A percentile compares a stretch with the other conserved stretches of the same genome.
Conservation (phyloP, 441 rosid species). For the Populus hybrid region DNA sequence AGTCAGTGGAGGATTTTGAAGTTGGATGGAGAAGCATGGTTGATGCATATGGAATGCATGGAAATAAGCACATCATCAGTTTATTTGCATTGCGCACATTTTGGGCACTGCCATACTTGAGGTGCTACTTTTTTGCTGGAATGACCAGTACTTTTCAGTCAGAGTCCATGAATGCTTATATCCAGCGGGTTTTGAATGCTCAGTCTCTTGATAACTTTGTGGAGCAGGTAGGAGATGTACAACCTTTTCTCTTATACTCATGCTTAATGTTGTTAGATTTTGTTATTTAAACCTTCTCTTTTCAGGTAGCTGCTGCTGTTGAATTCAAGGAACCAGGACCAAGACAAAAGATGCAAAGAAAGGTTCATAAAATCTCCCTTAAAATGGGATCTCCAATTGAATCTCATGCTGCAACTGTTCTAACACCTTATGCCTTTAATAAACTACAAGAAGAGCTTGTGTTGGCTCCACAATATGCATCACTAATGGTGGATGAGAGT, state of each 20-base stretch:
- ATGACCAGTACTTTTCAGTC: conserved; percentile 28
- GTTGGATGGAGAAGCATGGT: conserved; percentile 36
- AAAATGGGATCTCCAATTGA: conserved; percentile 37
- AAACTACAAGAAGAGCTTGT: conserved; percentile 39
- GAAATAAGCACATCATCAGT: conserved; percentile 35
- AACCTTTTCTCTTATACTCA: neutral
- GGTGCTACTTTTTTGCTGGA: conserved; percentile 39
- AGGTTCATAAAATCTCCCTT: conserved; percentile 30
- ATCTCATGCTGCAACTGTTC: conserved; percentile 33
- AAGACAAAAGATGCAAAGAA: conserved; percentile 30
- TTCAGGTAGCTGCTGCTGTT: conserved; percentile 29
- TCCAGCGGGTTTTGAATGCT: conserved; percentile 30
- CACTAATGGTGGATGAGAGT: conserved; percentile 30
- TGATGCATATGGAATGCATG: conserved; percentile 30
- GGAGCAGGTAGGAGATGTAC: conserved; percentile 27
- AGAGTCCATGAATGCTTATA: conserved; percentile 31
- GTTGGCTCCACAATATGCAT: conserved; percentile 35
- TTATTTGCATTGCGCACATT: conserved; percentile 29
- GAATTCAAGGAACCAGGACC: conserved; percentile 11
- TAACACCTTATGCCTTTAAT: conserved; percentile 33
- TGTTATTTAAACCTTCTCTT: neutral
- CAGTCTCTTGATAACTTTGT: conserved; percentile 12
- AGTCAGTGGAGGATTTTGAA: conserved; percentile 33
- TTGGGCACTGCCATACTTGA: conserved; percentile 41
- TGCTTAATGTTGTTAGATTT: neutral